A percentile compares a stretch with the other conserved stretches of the same genome.
Conservation (phyloP, 345 rosid genomes). For the Eucalyptus grandis region DNA sequence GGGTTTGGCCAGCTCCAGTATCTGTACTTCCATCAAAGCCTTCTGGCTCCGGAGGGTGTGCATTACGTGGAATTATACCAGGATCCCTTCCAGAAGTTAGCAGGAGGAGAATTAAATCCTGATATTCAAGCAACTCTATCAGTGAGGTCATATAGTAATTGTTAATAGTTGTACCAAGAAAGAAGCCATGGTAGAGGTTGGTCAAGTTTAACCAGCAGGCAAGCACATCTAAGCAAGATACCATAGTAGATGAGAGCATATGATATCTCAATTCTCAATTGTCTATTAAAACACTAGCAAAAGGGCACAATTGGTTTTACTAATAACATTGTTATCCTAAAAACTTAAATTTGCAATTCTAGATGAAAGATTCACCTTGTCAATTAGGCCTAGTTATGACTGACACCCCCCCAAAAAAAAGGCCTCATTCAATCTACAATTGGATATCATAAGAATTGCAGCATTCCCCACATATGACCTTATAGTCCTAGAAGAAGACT, state of each 20-base stretch:
- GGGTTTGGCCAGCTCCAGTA: conserved; percentile 61
- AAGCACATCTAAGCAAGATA: neutral
- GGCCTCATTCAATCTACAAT: neutral
- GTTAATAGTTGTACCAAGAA: neutral
- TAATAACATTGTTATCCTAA: neutral
- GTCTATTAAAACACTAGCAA: neutral
- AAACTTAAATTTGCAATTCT: neutral
- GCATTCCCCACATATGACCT: neutral
- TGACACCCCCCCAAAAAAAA: neutral
- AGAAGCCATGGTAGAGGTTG: neutral
- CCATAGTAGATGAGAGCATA: neutral
- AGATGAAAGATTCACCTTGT: neutral
- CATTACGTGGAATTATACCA: conserved; percentile 88
- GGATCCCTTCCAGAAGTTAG: conserved; percentile 98
- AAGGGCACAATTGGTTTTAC: neutral
- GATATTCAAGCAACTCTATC: neutral
- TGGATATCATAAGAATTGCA: neutral
- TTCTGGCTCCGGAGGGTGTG: conserved; percentile 96
- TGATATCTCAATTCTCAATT: neutral
- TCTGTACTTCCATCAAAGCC: conserved; percentile 47
- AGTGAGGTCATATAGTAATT: neutral
- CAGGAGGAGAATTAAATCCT: conserved; percentile 81
- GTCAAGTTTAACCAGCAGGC: neutral
- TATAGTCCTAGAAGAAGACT: neutral
- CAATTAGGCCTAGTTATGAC: neutral